Percentiles rank a stretch among this genome's conserved stretches.
phyloP scores from a whole-genome alignment of 2,329 filamentous ascomycete genomes.

The Colletotrichum sidae region DNA sequence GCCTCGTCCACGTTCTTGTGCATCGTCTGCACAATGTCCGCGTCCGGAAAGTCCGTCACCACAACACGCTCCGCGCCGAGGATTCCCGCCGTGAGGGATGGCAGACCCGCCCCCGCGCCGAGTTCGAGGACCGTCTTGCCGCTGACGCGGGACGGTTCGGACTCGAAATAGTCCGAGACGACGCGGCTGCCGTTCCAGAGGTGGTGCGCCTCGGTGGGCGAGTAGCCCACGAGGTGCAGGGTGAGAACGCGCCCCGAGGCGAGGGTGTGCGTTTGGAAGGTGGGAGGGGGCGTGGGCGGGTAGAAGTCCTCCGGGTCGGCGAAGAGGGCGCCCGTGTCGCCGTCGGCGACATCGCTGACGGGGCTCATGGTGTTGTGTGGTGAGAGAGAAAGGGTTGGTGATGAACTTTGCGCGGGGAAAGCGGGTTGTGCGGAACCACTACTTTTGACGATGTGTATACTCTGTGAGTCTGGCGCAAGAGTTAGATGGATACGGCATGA shows the following conservation, averaged over 20 bases:
- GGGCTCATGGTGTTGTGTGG: slow-evolving; percentile 12
- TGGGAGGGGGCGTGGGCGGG: slow-evolving; percentile 80
- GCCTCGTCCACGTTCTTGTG: slow-evolving; percentile 75
- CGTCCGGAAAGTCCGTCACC: slow-evolving; percentile 90
- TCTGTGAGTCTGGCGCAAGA: not conserved
- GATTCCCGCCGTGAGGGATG: slow-evolving; percentile 80
- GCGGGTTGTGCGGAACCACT: not conserved
- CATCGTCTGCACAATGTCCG: slow-evolving; percentile 84
- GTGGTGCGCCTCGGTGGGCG: slow-evolving; percentile 89
- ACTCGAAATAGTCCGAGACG: slow-evolving; percentile 82
- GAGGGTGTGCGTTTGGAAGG: slow-evolving; percentile 77
- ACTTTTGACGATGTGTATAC: not conserved
- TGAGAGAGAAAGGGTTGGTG: not conserved
- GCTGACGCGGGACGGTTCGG: slow-evolving; percentile 71
- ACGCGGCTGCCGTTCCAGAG: slow-evolving; percentile 92
- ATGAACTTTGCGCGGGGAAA: not conserved
- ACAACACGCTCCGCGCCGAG: slow-evolving; percentile 79
- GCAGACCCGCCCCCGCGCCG: slow-evolving; percentile 88
- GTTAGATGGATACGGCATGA: no score
- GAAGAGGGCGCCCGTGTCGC: slow-evolving; percentile 70
- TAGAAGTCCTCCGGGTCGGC: slow-evolving; percentile 85
- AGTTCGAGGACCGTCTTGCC: slow-evolving; percentile 85
- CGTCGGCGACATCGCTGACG: slow-evolving; percentile 40
- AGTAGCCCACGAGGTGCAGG: slow-evolving; percentile 86
- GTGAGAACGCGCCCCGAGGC: slow-evolving; percentile 72